Conservation (phyloP, 306 rosid genomes). For the Fragaria nilgerrensis region DNA sequence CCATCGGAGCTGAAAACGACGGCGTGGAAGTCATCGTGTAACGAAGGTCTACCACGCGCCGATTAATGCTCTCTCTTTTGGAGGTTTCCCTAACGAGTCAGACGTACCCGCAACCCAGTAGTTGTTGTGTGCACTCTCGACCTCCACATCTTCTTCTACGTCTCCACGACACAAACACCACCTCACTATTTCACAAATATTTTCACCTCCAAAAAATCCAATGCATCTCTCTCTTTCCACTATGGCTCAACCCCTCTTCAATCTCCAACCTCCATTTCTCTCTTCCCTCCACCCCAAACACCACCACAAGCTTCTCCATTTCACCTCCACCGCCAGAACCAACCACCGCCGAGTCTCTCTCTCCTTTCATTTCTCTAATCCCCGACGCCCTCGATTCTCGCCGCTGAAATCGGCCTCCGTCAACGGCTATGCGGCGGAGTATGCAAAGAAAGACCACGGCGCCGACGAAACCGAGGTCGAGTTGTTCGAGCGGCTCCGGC, state of each 20-base stretch:
- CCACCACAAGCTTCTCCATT: slow-evolving; percentile 20
- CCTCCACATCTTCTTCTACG: slow-evolving; percentile 14
- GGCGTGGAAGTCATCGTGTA: slow-evolving; percentile 15
- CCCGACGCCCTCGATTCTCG: slow-evolving; percentile 25
- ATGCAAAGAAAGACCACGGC: neutral
- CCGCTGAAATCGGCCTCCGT: slow-evolving; percentile 54
- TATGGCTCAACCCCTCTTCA: slow-evolving; percentile 56
- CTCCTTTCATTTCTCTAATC: slow-evolving; percentile 15
- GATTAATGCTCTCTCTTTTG: neutral
- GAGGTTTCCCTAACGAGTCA: neutral
- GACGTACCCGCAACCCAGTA: neutral
- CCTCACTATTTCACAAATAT: neutral
- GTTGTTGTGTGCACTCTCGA: slow-evolving; percentile 7
- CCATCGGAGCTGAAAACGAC: slow-evolving; percentile 20
- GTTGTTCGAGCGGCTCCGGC: slow-evolving; percentile 31
- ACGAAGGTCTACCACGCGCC: slow-evolving; percentile 18
- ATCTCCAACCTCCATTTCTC: slow-evolving; percentile 26
- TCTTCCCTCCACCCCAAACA: slow-evolving; percentile 30
- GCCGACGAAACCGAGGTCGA: slow-evolving; percentile 26
- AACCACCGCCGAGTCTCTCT: slow-evolving; percentile 18
- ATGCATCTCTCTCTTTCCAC: slow-evolving; percentile 17
- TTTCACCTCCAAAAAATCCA: neutral
- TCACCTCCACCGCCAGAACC: slow-evolving; percentile 8
- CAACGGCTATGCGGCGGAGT: slow-evolving; percentile 49
- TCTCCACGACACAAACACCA: neutral